Percentiles rank a stretch among this genome's conserved stretches.
Evolutionary conservation across 345 rosid species (phyloP).

Genomic region (Cardamine resedifolia): DNA sequence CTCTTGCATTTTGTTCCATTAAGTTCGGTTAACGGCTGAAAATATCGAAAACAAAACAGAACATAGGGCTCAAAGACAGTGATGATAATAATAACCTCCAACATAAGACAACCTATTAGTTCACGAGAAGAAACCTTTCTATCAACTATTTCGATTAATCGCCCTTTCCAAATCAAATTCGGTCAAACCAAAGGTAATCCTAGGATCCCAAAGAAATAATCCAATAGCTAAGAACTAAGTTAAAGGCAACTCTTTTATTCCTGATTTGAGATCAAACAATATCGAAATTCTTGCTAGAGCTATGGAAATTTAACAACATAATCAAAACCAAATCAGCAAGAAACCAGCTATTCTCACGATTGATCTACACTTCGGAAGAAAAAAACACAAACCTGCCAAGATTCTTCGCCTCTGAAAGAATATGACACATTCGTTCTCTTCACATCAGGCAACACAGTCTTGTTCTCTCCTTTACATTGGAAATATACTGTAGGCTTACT

Average conservation of each 20-base stretch:
- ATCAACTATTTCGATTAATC: not conserved
- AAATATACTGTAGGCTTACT: slow-evolving; percentile 58
- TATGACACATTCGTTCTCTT: slow-evolving; percentile 42
- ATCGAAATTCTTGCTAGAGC: not conserved
- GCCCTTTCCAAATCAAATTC: not conserved
- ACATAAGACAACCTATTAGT: slow-evolving; percentile 5
- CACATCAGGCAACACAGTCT: slow-evolving; percentile 58
- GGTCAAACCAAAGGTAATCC: not conserved
- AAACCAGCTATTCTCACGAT: not conserved
- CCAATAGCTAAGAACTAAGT: not conserved
- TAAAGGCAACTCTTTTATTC: not conserved
- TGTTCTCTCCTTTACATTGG: slow-evolving; percentile 64
- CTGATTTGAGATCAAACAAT: not conserved
- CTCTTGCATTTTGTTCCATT: slow-evolving; percentile 77
- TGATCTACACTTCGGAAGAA: not conserved
- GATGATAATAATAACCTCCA: not conserved
- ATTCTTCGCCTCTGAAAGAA: slow-evolving; percentile 63
- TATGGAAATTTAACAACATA: not conserved
- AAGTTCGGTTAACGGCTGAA: slow-evolving; percentile 71
- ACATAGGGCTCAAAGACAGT: slow-evolving; percentile 6
- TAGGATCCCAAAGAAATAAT: not conserved
- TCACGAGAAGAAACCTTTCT: not conserved
- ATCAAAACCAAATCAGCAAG: not conserved
- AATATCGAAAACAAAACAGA: slow-evolving; percentile 18
- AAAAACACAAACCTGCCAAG: slow-evolving; percentile 62